Base-by-base conservation (phyloP, 2,329 filamentous ascomycete genomes). In the Fusarium staphyleae region DNA sequence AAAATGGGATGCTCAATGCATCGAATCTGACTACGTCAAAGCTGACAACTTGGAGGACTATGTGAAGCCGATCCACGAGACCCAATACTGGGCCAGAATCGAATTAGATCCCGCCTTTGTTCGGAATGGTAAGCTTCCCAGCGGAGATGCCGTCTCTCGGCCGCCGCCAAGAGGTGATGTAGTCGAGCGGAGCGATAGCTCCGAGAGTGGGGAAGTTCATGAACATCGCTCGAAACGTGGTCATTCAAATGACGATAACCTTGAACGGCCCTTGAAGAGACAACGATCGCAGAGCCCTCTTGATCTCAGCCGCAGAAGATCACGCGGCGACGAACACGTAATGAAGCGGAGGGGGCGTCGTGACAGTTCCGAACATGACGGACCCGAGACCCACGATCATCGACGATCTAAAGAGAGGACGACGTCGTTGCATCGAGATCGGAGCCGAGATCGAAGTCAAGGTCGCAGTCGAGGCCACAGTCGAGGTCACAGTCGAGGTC, bases 91-190 rank as follows among this genome's bases (percentile, higher is more conserved):
- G 77, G 47, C 66, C 16, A 65, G 60, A 6, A 48, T 78, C 42
- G 72, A 76, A 53, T 65, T 73, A 28, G 79, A 82, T 59, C 78
- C 79, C 2, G 74, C 72, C 3, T 81, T 81, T 57, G 57, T 62
- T 32, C 60, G 53, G 39, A 58, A 66, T 35, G 64, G 60, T 35
- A 63, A 60, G 29, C 48, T 65, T 13, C 64, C 62, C 13, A 52
- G 52, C 53, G 66, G 56, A n/a, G 53, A 66, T 14, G 47, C 63
- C 6, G 32, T 69, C 18, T 55, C 57, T 28, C 50, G 45, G 22
- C 42, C 57, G 10, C 44, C 50, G 10, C 18, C 40, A 15, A 43
- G 40, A 44, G 26, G 32, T 19, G 46, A 52, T 6, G 45, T 60
- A 36, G 19, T 37, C 13, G 34, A 40, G 26, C 57, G 49, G 35